A percentile compares a stretch with the other conserved stretches of the same genome.
These are phyloP conservation scores for Aspergillus ellipticus DNA, from an alignment of 495 filamentous ascomycete species.

Conservation along the genomic window DNA sequence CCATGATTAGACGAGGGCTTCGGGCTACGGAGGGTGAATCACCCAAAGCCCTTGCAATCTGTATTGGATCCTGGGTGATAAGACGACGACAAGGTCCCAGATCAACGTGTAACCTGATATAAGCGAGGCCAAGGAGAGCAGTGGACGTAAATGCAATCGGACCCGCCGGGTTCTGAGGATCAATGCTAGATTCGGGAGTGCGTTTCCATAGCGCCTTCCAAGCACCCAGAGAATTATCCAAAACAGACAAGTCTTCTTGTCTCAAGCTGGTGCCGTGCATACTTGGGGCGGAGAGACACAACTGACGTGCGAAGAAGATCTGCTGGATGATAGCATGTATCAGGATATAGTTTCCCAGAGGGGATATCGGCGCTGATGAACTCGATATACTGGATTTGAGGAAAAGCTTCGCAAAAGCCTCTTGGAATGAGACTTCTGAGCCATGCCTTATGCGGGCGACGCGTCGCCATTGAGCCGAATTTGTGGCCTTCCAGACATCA, in stretches of 20 bases:
- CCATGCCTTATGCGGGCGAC: slow-evolving; percentile 34
- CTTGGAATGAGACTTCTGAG: slow-evolving; percentile 42
- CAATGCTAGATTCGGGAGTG: slow-evolving; percentile 50
- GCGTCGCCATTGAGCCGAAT: slow-evolving; percentile 43
- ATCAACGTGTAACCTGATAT: slow-evolving; percentile 50
- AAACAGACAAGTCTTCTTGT: slow-evolving; percentile 38
- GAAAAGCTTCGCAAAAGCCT: slow-evolving; percentile 47
- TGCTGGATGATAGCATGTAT: slow-evolving; percentile 53
- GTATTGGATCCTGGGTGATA: slow-evolving; percentile 43
- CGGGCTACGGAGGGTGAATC: slow-evolving; percentile 42
- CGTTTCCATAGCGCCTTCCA: slow-evolving; percentile 53
- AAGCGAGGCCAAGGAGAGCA: slow-evolving; percentile 51
- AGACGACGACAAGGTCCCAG: slow-evolving; percentile 44
- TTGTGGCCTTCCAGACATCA: slow-evolving; percentile 50
- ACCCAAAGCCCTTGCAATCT: slow-evolving; percentile 39
- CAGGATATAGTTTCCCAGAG: slow-evolving; percentile 52
- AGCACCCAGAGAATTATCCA: slow-evolving; percentile 44
- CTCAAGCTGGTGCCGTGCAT: slow-evolving; percentile 44
- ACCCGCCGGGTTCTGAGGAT: slow-evolving; percentile 50
- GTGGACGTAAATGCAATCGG: slow-evolving; percentile 54
- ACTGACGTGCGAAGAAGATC: slow-evolving; percentile 49
- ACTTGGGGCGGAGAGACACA: slow-evolving; percentile 42
- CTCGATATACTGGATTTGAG: slow-evolving; percentile 38
- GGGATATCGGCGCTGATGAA: slow-evolving; percentile 48
- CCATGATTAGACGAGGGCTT: slow-evolving; percentile 47